Base-by-base conservation (phyloP, 352 stramenopile genomes). In the Phytopythium vexans region DNA sequence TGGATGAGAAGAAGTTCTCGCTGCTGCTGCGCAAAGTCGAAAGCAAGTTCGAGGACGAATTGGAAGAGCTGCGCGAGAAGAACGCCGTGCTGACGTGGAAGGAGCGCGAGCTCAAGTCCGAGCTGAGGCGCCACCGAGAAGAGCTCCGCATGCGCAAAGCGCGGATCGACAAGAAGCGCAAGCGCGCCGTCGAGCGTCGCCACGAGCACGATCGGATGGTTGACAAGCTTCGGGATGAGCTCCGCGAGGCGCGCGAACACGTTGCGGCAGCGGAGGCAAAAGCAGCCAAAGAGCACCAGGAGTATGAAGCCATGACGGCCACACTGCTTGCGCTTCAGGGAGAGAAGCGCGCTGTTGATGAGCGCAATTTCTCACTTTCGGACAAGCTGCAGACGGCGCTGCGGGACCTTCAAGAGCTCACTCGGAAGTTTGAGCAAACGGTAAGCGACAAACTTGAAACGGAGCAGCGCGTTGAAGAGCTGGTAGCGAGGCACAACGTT, bases 1-100 rank as follows among this genome's bases (percentile, higher is more conserved):
- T 62, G 54, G 70, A 72, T 44, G 64, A 76, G 39, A 69, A 66
- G 56, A 78, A 76, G 41, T 68, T 91, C 54, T 87, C 83, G 60
- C 54, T 92, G 57, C 68, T 91, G 46, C 62, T 91, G 46, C 79
- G 83, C 37, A 85, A 88, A 44, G 52, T 91, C 14, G 83, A 94
- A 59, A 87, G 73, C 54, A 89, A 89, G 52, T 88, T 88, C 49
- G 66, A 84, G 54, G 82, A 92, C 58, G 79, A 94, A 46, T 64
- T 92, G 14, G 82, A 92, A 47, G 62, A 73, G 39, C 68, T 92
- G 6, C 81, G 82, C 38, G 76, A 92, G 49, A 68, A 81, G 41
- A 87, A 87, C 57, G 72, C 79, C 11, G 61, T 87, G 56, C 72
- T 89, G 31, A 54, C 66, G 35, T 89, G 77, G 72, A 80, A 82